These are phyloP conservation scores for Dimocarpus longan DNA, from an alignment of 345 rosid genomes.

Conservation along the genomic window DNA sequence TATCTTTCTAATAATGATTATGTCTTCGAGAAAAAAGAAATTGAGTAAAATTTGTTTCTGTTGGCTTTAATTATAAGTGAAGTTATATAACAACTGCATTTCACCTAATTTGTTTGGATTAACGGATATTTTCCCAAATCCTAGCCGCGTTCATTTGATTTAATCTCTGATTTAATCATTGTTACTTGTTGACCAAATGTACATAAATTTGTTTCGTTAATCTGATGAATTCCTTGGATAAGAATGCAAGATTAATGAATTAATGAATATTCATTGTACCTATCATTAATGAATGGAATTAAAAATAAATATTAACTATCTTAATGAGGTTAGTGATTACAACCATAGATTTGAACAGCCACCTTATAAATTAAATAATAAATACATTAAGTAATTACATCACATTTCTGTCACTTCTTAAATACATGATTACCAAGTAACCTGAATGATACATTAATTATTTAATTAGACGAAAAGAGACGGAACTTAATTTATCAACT, in stretches of 20 bases:
- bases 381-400: too few relatives aligned
- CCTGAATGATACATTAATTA: background rate
- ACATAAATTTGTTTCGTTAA: background rate
- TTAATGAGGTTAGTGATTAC: background rate
- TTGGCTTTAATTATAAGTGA: background rate
- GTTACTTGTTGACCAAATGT: conserved; percentile 13
- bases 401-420: too few relatives aligned
- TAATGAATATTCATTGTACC: background rate
- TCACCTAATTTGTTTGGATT: conserved; percentile 10
- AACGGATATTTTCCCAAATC: conserved; percentile 11
- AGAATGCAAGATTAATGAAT: background rate
- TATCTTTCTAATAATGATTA: background rate
- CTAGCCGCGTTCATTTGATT: conserved; percentile 14
- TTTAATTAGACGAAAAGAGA: too few relatives aligned
- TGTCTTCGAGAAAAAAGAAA: background rate
- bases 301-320: too few relatives aligned
- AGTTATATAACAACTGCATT: conserved; percentile 8
- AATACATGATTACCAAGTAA: background rate
- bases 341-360: background rate
- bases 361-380: too few relatives aligned
- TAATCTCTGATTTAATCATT: background rate
- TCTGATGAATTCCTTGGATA: background rate
- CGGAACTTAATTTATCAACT: too few relatives aligned
- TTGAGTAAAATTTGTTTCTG: background rate
- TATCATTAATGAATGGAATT: background rate